Evolutionary conservation across 768 basidiomycete species (phyloP), one percentile per base, ranked within the genome.

Genomic region (Mycena vulgaris): DNA sequence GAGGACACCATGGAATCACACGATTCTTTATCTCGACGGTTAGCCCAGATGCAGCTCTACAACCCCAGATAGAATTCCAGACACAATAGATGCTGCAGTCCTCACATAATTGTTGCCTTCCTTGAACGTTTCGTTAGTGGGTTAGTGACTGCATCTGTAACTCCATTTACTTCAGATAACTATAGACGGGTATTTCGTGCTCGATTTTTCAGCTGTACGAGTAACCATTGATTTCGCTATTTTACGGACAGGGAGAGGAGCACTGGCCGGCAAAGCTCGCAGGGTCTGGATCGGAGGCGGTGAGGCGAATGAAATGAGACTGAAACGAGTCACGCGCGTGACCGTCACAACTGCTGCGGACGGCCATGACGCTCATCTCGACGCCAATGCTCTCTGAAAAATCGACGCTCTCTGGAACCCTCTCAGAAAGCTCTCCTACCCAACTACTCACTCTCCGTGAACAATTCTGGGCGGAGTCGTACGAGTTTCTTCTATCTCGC

Each of bases 391-490:
- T 25, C 47, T 48, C 47, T 48, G 47, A 48, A 27, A 48, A 48
- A 48, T 23, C 47, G 23, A 48, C 47, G 47, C 47, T 48, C 47
- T 48, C 47, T 48, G 47, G 47, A 48, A 48, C 47, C 47, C n/a
- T 25, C 47, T 48, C 47, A 11, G 47, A 48, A 10, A 48, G 47
- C 47, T 23, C 47, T 48, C 47, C 47, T 48, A 25, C 23, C 47
- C 47, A 27, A 48, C 23, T 23, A 13, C 9, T 48, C 25, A 48
- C 47, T 48, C 47, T 25, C 23, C n/a, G 23, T 27, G 47, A 48
- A 48, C 47, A 48, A 48, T 48, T 48, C 25, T 48, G 47, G 47
- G 47, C 25, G 47, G 55, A 56, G 33, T 37, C 35, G 55, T 56
- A 56, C 55, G 9, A 35, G 23, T 56, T 56, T 37, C 13, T 56